Evolutionary conservation across 768 basidiomycete genomes (phyloP), one percentile per base, ranked within the genome.

Genomic region (Butyriboletus loyo): DNA sequence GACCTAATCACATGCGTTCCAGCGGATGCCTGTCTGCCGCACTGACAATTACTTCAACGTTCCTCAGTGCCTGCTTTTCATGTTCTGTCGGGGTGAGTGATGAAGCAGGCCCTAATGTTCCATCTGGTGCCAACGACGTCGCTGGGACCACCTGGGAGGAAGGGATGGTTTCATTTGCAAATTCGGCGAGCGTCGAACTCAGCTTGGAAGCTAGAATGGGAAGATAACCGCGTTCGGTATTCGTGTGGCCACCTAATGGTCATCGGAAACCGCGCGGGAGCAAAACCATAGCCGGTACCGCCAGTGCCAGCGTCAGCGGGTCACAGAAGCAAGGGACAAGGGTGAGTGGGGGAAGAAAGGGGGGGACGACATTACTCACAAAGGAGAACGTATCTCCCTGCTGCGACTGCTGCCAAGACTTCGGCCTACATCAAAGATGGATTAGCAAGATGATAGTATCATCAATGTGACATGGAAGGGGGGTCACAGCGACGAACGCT

Each of bases 161-260:
- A 36, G 19, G 2, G 25, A 21, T 36, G 21, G 17, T 14, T 42
- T 49, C 64, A 58, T 70, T 67, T 35, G 58, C 65, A 60, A 70
- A 61, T 61, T 62, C 66, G 25, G 59, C 11, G 55, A 69, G 63
- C 60, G 69, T 54, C 89, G 72, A 66, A 85, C 81, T 43, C 64
- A 98, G 75, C 70, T 83, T 85, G 13, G 74, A 69, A 35, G 85
- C 85, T 30, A 98, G 80, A 22, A 82, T 73, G 17, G 85, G 82
- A 49, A 98, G 85, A 72, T 92, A 98, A 0, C 92, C 92, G 30
- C 95, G 88, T 73, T 98, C 96, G 39, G 95, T 95, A 71, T 94
- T 94, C 15, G 92, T 89, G 72, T 98, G 96, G 17, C 91, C 91
- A 66, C 88, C 89, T 91, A 58, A 35, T 25, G 52, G 56, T 50